Percentiles rank a stretch among this genome's conserved stretches.
Conservation (phyloP, 257 asterid genomes). For the Cinchona pubescens region DNA sequence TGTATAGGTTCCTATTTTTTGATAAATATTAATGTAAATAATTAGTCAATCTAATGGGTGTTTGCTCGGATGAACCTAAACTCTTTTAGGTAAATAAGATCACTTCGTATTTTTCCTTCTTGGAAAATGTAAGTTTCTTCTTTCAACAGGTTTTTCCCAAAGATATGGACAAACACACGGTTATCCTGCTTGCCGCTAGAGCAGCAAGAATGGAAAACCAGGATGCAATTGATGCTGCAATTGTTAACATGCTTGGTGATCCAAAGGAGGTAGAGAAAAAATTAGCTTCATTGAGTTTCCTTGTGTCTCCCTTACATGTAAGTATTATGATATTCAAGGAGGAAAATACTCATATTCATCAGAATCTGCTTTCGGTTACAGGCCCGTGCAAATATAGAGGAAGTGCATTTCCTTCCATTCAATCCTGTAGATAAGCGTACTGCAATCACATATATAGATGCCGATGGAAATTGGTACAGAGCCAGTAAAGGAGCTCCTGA, state of each 20-base stretch:
- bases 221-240: slow-evolving; percentile 36
- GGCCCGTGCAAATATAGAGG: slow-evolving; percentile 28
- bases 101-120: background rate
- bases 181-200: slow-evolving; percentile 28
- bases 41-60: background rate
- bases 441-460: slow-evolving; percentile 28
- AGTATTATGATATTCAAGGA: background rate
- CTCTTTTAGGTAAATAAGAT: background rate
- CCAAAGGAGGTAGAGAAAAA: slow-evolving; percentile 25
- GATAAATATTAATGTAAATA: background rate
- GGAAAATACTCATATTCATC: background rate
- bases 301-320: background rate
- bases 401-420: slow-evolving; percentile 34
- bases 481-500: slow-evolving; percentile 36
- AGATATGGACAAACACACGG: slow-evolving; percentile 30
- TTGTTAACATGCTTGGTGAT: slow-evolving; percentile 30
- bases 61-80: background rate
- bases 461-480: slow-evolving; percentile 28
- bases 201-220: slow-evolving; percentile 36
- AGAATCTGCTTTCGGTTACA: background rate
- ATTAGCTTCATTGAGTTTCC: background rate
- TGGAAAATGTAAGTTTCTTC: background rate
- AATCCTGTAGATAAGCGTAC: slow-evolving; percentile 36
- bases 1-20: background rate
- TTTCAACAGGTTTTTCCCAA: slow-evolving; percentile 19